These are phyloP conservation scores for Cokeromyces recurvatus DNA, from an alignment of 371 early-diverging fungal species.

Conservation along the genomic window DNA sequence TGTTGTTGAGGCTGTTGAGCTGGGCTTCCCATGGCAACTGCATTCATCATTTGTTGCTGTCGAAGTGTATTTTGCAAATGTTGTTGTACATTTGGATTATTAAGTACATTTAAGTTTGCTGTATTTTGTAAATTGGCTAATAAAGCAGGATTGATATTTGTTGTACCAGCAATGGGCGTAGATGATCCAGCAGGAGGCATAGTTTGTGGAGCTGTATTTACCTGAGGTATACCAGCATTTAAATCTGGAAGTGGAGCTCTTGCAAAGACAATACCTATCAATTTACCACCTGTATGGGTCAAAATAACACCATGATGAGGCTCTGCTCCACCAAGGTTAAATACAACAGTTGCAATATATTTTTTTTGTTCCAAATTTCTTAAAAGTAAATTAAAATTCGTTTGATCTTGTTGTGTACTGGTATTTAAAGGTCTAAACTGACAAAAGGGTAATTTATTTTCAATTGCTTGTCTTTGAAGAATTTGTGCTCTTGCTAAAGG, in stretches of 20 bases:
- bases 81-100: conserved; percentile 16
- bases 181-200: conserved; percentile 6
- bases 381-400: conserved; percentile 39
- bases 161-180: conserved; percentile 9
- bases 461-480: conserved; percentile 39
- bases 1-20: conserved; percentile 22
- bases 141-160: conserved; percentile 16
- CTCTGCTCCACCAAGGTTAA: conserved; percentile 23
- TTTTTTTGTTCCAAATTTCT: conserved; percentile 50
- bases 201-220: too few relatives aligned
- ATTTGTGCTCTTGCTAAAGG: conserved; percentile 40
- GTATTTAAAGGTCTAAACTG: conserved; percentile 45
- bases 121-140: conserved; percentile 21
- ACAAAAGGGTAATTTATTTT: conserved; percentile 48
- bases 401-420: conserved; percentile 44
- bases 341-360: conserved; percentile 41
- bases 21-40: conserved; percentile 15
- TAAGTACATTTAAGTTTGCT: conserved; percentile 15
- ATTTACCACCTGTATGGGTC: conserved; percentile 36
- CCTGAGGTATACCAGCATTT: conserved; percentile 11
- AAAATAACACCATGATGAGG: conserved; percentile 45
- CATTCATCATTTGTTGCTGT: conserved; percentile 28
- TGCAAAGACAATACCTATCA: conserved; percentile 53
- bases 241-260: conserved; percentile 48
- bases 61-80: conserved; percentile 19